Evolutionary conservation across 2,329 filamentous ascomycete species (phyloP), one percentile per base, ranked within the genome.

Genomic region (Alternaria incomplexa): DNA sequence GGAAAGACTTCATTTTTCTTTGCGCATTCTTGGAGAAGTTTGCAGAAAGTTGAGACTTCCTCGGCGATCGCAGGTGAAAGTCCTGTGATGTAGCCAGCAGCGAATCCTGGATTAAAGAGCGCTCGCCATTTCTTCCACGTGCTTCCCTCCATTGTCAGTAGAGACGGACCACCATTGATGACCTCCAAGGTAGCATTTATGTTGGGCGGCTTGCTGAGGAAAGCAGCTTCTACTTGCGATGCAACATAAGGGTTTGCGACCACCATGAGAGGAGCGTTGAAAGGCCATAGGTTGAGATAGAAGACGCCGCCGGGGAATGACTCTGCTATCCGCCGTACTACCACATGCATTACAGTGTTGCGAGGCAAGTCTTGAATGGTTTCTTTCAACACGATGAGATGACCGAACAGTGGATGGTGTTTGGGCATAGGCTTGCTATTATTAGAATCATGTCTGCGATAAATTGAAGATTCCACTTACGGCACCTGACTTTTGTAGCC

Each of bases 61-160:
- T 69, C 60, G 5, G 62, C 64, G 10, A 74, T 69, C 1, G 48
- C 45, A 15, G 66, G 65, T 9, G 62, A 58, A 12, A 65, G 79
- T 78, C n/a, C 78, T 80, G 0, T 71, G 83, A 2, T 85, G 81
- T 0, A 85, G 81, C 64, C 81, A 83, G 40, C 86, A 64, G 47
- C 40, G n/a, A 65, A 64, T 6, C 69, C 67, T 26, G 67, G 66
- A 48, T 66, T 71, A 52, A 73, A 72, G 5, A 72, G 56, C 11
- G 40, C 46, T 20, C 70, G 43, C 67, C 68, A 71, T 5, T 85
- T 80, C 47, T 67, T 68, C 70, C 69, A 73, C 22, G 63, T 62
- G 6, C 63, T 28, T 7, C 56, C 61, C 32, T 62, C 51, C 68
- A 72, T 72, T 1, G 62, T 55, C 3, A 69, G 43, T 7, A 70